These are phyloP conservation scores for Xylaria sp. DNA, from an alignment of 2,329 filamentous ascomycete genomes.

Conservation along the genomic window DNA sequence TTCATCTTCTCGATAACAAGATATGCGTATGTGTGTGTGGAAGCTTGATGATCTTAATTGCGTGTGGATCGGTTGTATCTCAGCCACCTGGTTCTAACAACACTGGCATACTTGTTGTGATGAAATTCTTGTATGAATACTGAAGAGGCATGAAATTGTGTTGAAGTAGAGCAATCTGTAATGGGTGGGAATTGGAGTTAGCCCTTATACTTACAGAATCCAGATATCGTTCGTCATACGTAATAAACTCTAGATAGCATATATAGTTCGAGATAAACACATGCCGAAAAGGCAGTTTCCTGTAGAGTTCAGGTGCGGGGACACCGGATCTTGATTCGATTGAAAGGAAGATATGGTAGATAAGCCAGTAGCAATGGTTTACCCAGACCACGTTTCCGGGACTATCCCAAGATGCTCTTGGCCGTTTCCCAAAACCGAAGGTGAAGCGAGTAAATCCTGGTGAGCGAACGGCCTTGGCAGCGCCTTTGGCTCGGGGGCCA, in stretches of 20 bases:
- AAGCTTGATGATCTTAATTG: neutral
- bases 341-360: conserved; percentile 6
- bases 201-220: conserved; percentile 11
- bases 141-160: neutral
- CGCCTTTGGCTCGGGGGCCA: conserved; percentile 18
- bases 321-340: neutral
- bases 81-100: no score
- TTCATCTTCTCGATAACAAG: conserved; percentile 23
- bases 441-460: conserved; percentile 9
- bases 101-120: no score
- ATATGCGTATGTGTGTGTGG: neutral
- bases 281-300: conserved; percentile 1
- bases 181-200: neutral
- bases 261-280: neutral
- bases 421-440: conserved; percentile 34
- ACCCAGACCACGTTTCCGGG: conserved; percentile 25
- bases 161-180: neutral
- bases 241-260: no score
- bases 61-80: no score
- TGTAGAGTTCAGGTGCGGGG: neutral
- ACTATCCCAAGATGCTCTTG: conserved; percentile 24
- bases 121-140: neutral
- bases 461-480: conserved; percentile 27
- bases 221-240: neutral
- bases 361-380: conserved; percentile 28